Evolutionary conservation across 2,329 filamentous ascomycete species (phyloP), one percentile per base, ranked within the genome.

Genomic region (Aspergillus melleus): DNA sequence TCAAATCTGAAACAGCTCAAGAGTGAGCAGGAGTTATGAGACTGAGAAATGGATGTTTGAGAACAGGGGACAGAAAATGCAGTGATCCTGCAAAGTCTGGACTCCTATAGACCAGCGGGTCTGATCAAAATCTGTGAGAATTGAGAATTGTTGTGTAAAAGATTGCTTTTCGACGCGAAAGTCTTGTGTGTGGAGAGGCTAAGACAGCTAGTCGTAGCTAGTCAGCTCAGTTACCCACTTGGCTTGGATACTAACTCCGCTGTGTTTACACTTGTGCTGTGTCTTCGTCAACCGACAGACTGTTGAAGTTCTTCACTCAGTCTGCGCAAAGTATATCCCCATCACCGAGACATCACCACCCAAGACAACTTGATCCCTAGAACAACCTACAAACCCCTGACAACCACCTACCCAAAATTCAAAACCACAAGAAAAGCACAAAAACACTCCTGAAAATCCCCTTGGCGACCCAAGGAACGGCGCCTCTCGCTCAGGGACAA

Each of bases 401-500:
- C 12, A 16, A 46, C 6, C 16, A 8, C 26, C 26, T 29, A 9
- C 9, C 20, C 44, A 47, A 30, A 51, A n/a, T 26, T 14, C 24
- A 12, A 39, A 32, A 50, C 32, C 19, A 44, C 49, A 29, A 46
- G 22, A 29, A 46, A 22, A 8, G 14, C 26, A 50, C 11, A 6
- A 20, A 11, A 47, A 52, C 16, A 9, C 51, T 32, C 49, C 19
- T 42, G n/a, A 53, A 42, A 47, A 24, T 49, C 29, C 5, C 5
- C 5, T 12, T 14, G 20, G 32, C 32, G 32, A 57, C 24, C 55
- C 55, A 52, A 20, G 55, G 55, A 30, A 51, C 10, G 4, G 4
- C 0, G 36, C 24, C 12, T 55, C 32, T 59, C 44, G 57, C 44
- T 46, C 57, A 59, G 57, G 57, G 52, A 22, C 52, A 47, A 20